Base-by-base conservation (phyloP, 768 basidiomycete species). In the Rhodotorula paludigena region DNA sequence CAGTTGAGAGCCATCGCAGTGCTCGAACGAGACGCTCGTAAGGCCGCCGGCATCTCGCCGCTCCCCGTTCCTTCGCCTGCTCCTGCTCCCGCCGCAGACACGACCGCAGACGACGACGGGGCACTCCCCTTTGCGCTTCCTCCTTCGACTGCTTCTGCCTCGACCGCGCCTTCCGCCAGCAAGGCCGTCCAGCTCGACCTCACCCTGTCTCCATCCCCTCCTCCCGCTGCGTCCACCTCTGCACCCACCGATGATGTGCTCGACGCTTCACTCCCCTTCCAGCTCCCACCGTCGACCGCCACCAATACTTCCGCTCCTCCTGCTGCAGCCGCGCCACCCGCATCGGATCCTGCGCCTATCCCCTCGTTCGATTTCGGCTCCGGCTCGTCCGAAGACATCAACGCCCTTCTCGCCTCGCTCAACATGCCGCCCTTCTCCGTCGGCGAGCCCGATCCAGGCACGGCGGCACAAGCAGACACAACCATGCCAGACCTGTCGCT, bases 171-270 rank as follows among this genome's bases (percentile, higher is more conserved):
- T 9, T 8, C 12, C 33, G 9, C 10, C 35, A 16, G 14, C 52
- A 1, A 23, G 30, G 23, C 12, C 41, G 25, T 62, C 42, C 25
- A 53, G 33, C 41, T 68, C 33, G 66, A 68, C 49, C 56, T 68
- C 23, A 68, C 66, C 28, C 49, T 62, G 14, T 68, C 66, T 10
- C 66, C 66, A 2, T 54, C 66, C 0, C 66, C 66, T 0, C 60
- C 66, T 16, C 49, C 66, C 2, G 7, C 54, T 28, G 20, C 52
- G 6, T 23, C 42, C 32, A 2, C 45, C n/a, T 39, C 47, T 5
- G 23, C 39, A 30, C 15, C 21, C 54, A 9, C 36, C 14, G 23
- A 23, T 5, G 51, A 16, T 35, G 32, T 21, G 38, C 4, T 5
- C 33, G 45, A 58, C 25, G 20, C 41, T 6, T 2, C 42, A 11